Percentiles rank a stretch among this genome's conserved stretches.
These are phyloP conservation scores for Colletotrichum orbiculare DNA, from an alignment of 2,329 filamentous ascomycete genomes.

Conservation along the genomic window DNA sequence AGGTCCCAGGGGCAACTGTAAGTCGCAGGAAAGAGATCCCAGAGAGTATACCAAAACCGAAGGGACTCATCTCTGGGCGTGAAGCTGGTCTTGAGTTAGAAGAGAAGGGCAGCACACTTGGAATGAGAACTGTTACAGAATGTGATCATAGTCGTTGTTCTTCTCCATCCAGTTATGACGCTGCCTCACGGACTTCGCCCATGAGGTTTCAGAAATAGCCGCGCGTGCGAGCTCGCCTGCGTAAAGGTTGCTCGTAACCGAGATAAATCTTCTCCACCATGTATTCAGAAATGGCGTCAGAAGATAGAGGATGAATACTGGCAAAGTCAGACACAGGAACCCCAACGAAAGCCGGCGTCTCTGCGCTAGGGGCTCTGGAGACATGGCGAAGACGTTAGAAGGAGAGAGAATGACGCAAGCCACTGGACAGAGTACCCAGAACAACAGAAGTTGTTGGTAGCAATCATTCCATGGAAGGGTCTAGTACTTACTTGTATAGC, in stretches of 20 bases:
- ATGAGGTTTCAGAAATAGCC: slow-evolving; percentile 14
- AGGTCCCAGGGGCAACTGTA: slow-evolving; percentile 53
- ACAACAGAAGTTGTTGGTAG: too few relatives aligned
- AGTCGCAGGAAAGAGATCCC: slow-evolving; percentile 51
- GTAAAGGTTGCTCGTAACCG: background rate
- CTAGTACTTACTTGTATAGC: too few relatives aligned
- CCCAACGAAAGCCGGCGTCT: background rate
- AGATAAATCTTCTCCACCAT: background rate
- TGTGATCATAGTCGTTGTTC: slow-evolving; percentile 9
- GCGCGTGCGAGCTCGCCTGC: slow-evolving; percentile 1
- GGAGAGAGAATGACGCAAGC: background rate
- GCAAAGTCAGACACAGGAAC: background rate
- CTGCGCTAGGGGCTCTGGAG: background rate
- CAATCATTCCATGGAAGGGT: too few relatives aligned
- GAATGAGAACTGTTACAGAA: background rate
- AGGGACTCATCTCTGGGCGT: slow-evolving; percentile 8
- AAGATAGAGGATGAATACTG: background rate
- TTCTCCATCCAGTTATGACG: slow-evolving; percentile 11
- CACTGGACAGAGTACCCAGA: too few relatives aligned
- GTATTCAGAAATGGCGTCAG: background rate
- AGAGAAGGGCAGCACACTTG: background rate
- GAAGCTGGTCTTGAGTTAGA: background rate
- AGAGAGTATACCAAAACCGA: slow-evolving; percentile 46
- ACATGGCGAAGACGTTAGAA: background rate
- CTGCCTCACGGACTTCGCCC: slow-evolving; percentile 8